Evolutionary conservation across 2,329 filamentous ascomycete genomes (phyloP), one percentile per base, ranked within the genome.

Genomic region (Fusarium nygamai): DNA sequence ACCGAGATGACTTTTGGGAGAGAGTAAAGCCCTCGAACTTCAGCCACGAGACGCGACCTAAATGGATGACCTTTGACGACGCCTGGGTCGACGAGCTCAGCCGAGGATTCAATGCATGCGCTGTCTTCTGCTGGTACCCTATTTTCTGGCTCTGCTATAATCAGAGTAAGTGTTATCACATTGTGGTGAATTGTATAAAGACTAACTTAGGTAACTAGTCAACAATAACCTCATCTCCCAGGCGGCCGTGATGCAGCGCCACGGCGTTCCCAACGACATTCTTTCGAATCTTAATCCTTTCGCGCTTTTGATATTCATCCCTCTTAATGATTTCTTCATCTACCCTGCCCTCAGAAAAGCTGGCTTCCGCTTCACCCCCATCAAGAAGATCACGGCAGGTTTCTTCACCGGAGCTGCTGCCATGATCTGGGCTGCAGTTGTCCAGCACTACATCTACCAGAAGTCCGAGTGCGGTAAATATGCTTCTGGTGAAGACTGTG

Each of bases 1-100:
- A 89, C 69, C 84, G 86, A 60, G 85, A 85, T 12, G 84, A 85
- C 31, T 85, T 94, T 82, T 95, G 92, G 91, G 88, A 93, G 43
- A 84, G 84, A 14, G 90, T 92, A 67, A 94, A 93, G 85, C 93
- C 92, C 2, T 92, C 89, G 73, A 83, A 84, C n/a, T 87, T 93
- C 44, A 84, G 85, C 29, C 84, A 86, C 47, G 83, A 83, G 27
- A 82, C 83, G 56, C 89, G 89, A 43, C 92, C 91, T 0, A 74
- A 76, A 2, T 94, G 92, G 92, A 95, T 95, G 91, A 92, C 88
- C 6, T 94, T 94, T 76, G 92, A 95, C 72, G 93, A 95, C 74
- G 89, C 88, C 27, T 95, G 92, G 92, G 92, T 95, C 43, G 92
- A 94, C 78, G 92, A 94, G 80, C 88, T 94, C 34, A 86, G 86